Base-by-base conservation (phyloP, 2,329 filamentous ascomycete genomes). In the Fonsecaea erecta region DNA sequence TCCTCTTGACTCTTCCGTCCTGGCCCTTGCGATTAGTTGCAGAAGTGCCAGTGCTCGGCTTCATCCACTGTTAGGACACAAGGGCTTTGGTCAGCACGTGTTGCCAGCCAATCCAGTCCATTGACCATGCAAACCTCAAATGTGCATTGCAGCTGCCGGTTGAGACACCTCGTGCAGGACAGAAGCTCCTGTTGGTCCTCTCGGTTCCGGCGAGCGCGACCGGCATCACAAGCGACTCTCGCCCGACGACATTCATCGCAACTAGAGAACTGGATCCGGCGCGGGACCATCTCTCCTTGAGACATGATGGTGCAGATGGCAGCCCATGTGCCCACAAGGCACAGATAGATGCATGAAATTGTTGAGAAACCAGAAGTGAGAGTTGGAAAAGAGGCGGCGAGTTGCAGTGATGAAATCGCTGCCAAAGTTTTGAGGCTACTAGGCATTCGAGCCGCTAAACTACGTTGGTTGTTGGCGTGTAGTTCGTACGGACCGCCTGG, bases 171-270 rank as follows among this genome's bases (percentile, higher is more conserved):
- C 62, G 60, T 66, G 52, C 69, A 69, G 14, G 65, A 62, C 24
- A 43, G 57, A 62, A 64, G 64, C 67, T 68, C 60, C 68, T 68
- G 57, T 53, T 65, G 60, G 64, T 70, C 60, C 60, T 60, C 52
- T 63, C 52, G 61, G 58, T 54, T 66, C 60, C 40, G 71, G 54
- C 59, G 67, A 61, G 68, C 69, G 67, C 55, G 62, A 18, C 71
- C 63, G 32, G 75, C 74, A 60, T 77, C 74, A 60, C 75, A 76
- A 14, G 70, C 71, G 48, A 76, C 74, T 2, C 74, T 70, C 26
- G 74, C 72, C 26, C 69, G 70, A 30, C 75, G 74, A 54, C 74
- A 76, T 18, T 71, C 70, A 67, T 77, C 75, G 56, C 75, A 77
- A 59, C 74, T 76, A 11, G 75, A 77, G 58, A 75, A 77, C 52